Percentiles rank a stretch among this genome's conserved stretches.
Conservation (phyloP, 441 rosid genomes). For the Erodium chrysanthum region DNA sequence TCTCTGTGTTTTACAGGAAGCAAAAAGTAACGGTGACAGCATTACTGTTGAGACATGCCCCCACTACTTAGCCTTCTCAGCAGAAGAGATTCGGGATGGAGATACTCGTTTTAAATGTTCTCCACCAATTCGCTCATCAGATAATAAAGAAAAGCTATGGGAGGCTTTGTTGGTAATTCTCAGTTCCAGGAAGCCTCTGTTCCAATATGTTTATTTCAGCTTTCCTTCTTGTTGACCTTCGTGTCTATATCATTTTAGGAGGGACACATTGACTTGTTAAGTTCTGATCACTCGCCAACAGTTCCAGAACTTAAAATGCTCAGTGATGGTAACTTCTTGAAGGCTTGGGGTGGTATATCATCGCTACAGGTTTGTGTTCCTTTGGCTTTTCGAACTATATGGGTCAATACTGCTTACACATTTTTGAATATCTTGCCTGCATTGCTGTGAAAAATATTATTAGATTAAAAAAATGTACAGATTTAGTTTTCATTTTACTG, state of each 20-base stretch:
- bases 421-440: neutral
- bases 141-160: slow-evolving; percentile 76
- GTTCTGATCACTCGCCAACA: slow-evolving; percentile 98
- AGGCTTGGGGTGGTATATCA: slow-evolving; percentile 98
- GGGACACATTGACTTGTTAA: slow-evolving; percentile 78
- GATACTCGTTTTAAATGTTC: slow-evolving; percentile 95
- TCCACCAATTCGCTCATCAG: slow-evolving; percentile 74
- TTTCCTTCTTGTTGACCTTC: slow-evolving; percentile 11
- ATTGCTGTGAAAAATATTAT: neutral
- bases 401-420: neutral
- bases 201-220: slow-evolving; percentile 4
- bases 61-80: slow-evolving; percentile 81
- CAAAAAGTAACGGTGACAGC: slow-evolving; percentile 68
- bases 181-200: slow-evolving; percentile 8
- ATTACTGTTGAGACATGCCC: slow-evolving; percentile 89
- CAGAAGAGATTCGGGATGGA: slow-evolving; percentile 82
- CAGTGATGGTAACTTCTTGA: slow-evolving; percentile 67
- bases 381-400: slow-evolving; percentile 19
- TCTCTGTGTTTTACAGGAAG: slow-evolving; percentile 42
- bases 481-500: too few species aligned
- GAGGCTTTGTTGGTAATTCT: slow-evolving; percentile 64
- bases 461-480: too few species aligned
- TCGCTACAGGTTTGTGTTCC: slow-evolving; percentile 53
- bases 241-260: slow-evolving; percentile 35
- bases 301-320: slow-evolving; percentile 67